Evolutionary conservation across 1,284 basidiomycete species (phyloP).

Genomic region (Phylloboletellus chloephorus): DNA sequence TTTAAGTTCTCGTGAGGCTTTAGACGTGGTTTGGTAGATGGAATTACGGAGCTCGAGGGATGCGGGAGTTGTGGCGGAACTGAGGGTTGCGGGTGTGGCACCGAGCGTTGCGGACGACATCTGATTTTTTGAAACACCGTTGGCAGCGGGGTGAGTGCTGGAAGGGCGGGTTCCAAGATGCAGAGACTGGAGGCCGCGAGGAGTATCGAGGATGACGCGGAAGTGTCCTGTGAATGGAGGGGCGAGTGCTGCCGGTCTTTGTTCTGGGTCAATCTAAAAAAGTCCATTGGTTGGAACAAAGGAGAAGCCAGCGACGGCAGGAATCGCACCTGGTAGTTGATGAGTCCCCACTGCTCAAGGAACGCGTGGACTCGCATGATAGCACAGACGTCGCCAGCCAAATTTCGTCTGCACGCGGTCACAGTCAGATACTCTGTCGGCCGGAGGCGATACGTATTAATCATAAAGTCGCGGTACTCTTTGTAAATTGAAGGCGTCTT

Average conservation of each 20-base stretch:
- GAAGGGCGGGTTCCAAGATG: constrained; percentile 82
- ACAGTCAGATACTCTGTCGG: constrained; percentile 97
- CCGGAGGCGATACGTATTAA: constrained; percentile 95
- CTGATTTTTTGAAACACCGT: constrained; percentile 43
- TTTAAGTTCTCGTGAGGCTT: constrained; percentile 66
- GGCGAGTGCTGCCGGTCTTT: constrained; percentile 87
- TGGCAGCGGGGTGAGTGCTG: constrained; percentile 41
- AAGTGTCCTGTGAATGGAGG: constrained; percentile 99
- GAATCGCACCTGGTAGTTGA: constrained; percentile 87
- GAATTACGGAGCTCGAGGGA: constrained; percentile 81
- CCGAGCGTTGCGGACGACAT: constrained; percentile 49
- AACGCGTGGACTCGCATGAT: constrained; percentile 99
- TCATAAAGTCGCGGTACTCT: constrained; percentile 99
- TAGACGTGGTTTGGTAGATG: constrained; percentile 84
- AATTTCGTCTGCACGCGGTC: constrained; percentile 91
- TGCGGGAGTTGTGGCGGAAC: constrained; percentile 37
- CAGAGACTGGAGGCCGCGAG: constrained; percentile 90
- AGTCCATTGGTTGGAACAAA: constrained; percentile 1
- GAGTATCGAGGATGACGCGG: constrained; percentile 95
- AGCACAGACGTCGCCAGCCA: constrained; percentile 97
- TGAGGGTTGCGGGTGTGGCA: constrained; percentile 33
- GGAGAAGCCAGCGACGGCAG: constrained; percentile 15
- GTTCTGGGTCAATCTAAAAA: constrained; percentile 90
- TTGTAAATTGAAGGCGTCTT: constrained; percentile 99
- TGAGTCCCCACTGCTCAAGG: constrained; percentile 97